Base-by-base conservation (phyloP, 2,329 filamentous ascomycete genomes). In the Venturia nashicola region DNA sequence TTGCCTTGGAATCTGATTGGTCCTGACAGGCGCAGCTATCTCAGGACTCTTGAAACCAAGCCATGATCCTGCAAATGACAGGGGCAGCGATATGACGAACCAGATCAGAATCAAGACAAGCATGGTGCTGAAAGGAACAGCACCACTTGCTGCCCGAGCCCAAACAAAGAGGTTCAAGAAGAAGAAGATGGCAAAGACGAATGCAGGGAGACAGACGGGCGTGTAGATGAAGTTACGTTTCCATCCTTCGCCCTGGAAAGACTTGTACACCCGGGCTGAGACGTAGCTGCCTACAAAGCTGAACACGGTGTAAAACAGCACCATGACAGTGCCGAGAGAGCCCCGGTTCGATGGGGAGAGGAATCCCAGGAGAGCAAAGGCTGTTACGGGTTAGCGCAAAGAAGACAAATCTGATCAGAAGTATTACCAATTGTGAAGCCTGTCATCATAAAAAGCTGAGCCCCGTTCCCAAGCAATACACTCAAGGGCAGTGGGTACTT, bases 71-170 rank as follows among this genome's bases (percentile, higher is more conserved):
- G 86, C 87, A 66, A 96, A 83, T 36, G 91, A 96, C 54, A 97
- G 82, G 7, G 94, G 94, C 2, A 97, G 88, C 44, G 91, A 96
- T 73, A 99, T 96, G 72, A 97, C 74, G 76, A 99, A 99, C 94
- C 94, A 99, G 72, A 99, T 97, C 67, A 83, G 82, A 59, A 99
- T 83, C 65, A 97, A 86, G 64, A 96, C 89, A 54, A 99, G 82
- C 94, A 99, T 99, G 11, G 94, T 99, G 2, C 89, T 91, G 72
- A 99, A 95, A 0, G 94, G 94, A 1, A 99, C 94, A 9, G 94
- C 94, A 32, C 94, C 94, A 32, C 91, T 95, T 1, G 93, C 95
- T 64, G 87, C 82, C 71, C 96, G 91, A 51, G 89, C 91, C 91
- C 94, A 97, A 51, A 99, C 86, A 79, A 99, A 97, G 55, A 99